Evolutionary conservation across 768 basidiomycete genomes (phyloP).

Genomic region (Cytidiella melzeri): DNA sequence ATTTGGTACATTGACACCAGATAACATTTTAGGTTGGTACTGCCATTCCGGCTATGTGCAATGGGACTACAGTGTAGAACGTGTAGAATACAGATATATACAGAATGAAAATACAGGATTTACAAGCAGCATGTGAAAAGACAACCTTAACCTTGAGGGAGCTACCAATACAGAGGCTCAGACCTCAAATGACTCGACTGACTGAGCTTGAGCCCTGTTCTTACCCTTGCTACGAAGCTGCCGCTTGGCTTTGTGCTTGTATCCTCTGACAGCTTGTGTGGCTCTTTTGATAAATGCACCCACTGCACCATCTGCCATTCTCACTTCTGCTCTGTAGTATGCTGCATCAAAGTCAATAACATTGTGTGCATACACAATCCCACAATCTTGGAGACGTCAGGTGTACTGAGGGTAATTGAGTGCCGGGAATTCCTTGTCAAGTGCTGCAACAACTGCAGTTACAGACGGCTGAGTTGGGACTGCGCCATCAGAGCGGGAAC

Average conservation of each 20-base stretch:
- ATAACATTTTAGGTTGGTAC: slow-evolving; percentile 2
- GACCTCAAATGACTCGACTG: no score
- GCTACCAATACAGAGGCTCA: no score
- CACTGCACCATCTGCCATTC: background rate
- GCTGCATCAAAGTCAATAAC: background rate
- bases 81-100: no score
- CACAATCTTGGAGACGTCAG: background rate
- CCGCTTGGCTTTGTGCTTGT: background rate
- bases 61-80: background rate
- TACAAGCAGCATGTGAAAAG: background rate
- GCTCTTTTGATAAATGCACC: background rate
- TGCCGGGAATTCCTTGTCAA: background rate
- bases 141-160: background rate
- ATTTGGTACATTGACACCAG: slow-evolving; percentile 1
- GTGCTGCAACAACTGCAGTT: background rate
- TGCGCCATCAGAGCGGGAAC: background rate
- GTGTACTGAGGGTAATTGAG: background rate
- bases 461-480: background rate
- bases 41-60: background rate
- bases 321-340: background rate
- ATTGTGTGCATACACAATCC: background rate
- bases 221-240: background rate
- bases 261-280: background rate
- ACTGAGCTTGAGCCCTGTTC: background rate
- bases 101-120: background rate